These are phyloP conservation scores for Afroboletus lepidellus DNA, from an alignment of 1,284 basidiomycete genomes.

Conservation along the genomic window DNA sequence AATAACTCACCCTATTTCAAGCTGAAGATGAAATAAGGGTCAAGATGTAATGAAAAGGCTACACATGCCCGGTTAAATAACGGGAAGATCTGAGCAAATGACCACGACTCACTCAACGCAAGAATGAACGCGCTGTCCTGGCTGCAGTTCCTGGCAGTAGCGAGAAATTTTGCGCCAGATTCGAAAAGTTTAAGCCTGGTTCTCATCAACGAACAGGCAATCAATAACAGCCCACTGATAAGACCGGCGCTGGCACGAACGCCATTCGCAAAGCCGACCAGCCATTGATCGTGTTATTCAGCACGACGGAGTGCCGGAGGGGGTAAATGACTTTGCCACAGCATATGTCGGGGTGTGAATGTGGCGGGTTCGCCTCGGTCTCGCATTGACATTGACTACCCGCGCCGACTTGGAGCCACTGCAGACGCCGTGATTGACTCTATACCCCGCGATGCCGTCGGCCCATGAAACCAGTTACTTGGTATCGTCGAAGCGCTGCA, in stretches of 20 bases:
- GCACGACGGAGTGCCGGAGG: slow-evolving; percentile 41
- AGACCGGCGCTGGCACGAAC: slow-evolving; percentile 36
- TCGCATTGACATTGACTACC: too few species aligned
- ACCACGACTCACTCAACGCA: slow-evolving; percentile 28
- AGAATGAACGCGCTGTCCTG: slow-evolving; percentile 29
- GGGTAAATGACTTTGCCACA: slow-evolving; percentile 34
- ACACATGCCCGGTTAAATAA: neutral
- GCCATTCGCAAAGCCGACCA: slow-evolving; percentile 31
- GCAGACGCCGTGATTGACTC: too few species aligned
- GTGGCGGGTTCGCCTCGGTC: too few species aligned
- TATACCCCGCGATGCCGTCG: too few species aligned
- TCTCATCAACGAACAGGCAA: slow-evolving; percentile 33
- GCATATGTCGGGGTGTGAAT: too few species aligned
- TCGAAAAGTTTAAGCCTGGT: slow-evolving; percentile 25
- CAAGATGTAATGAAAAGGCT: slow-evolving; percentile 27
- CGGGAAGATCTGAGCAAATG: neutral
- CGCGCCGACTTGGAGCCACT: too few species aligned
- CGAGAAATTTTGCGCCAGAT: slow-evolving; percentile 19
- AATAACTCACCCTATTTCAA: too few species aligned
- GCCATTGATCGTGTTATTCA: slow-evolving; percentile 40
- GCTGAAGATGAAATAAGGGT: slow-evolving; percentile 35
- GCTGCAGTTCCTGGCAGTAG: slow-evolving; percentile 19
- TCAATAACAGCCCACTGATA: slow-evolving; percentile 28
- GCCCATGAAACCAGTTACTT: too few species aligned
- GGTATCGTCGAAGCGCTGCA: too few species aligned